These are phyloP conservation scores for Neoconidiobolus thromboides DNA, from an alignment of 371 early-diverging fungal genomes.

Conservation along the genomic window DNA sequence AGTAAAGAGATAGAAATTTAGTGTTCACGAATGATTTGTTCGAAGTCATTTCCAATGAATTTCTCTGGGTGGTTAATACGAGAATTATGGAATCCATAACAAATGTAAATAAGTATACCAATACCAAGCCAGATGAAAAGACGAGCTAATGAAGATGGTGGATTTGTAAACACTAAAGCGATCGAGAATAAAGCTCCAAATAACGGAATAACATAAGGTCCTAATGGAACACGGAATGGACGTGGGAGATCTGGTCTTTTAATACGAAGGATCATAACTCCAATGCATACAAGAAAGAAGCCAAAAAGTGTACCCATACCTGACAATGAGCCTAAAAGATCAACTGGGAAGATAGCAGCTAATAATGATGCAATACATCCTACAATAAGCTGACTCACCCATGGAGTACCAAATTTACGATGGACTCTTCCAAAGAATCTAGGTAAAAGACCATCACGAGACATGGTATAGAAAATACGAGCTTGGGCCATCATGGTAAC, in stretches of 20 bases:
- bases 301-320: constrained; percentile 70
- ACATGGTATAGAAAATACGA: constrained; percentile 75
- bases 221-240: constrained; percentile 58
- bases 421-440: constrained; percentile 23
- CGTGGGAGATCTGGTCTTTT: constrained; percentile 50
- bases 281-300: constrained; percentile 61
- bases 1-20: too few species aligned
- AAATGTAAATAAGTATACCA: constrained; percentile 45
- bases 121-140: constrained; percentile 34
- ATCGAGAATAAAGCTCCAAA: constrained; percentile 34
- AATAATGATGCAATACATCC: constrained; percentile 48
- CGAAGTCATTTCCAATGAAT: background rate
- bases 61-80: background rate
- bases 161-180: constrained; percentile 34
- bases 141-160: constrained; percentile 28
- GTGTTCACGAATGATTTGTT: too few species aligned
- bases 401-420: constrained; percentile 42
- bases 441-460: constrained; percentile 16
- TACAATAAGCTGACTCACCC: constrained; percentile 39
- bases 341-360: constrained; percentile 59
- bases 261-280: constrained; percentile 52
- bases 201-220: constrained; percentile 36
- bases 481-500: constrained; percentile 42
- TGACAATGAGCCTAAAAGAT: constrained; percentile 67
- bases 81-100: constrained; percentile 32